Conservation (phyloP, 495 filamentous ascomycete genomes). For the Aspergillus cavernicola region DNA sequence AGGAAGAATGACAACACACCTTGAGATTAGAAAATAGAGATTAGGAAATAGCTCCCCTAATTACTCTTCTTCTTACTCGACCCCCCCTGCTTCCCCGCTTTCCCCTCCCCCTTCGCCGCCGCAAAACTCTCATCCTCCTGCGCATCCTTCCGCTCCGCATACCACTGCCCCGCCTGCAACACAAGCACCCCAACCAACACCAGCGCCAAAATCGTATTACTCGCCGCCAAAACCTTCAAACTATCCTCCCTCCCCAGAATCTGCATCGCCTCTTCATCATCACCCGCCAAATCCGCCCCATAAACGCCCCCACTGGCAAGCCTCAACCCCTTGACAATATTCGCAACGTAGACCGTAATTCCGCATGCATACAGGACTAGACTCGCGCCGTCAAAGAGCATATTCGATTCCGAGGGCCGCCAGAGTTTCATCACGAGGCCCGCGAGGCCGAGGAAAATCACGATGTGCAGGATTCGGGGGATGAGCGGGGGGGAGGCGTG, state of each 20-base stretch:
- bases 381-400: slow-evolving; percentile 92
- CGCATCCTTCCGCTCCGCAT: slow-evolving; percentile 87
- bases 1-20: no score
- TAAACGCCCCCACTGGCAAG: slow-evolving; percentile 60
- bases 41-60: no score
- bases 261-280: slow-evolving; percentile 17
- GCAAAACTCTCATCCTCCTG: slow-evolving; percentile 66
- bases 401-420: slow-evolving; percentile 84
- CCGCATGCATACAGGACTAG: slow-evolving; percentile 90
- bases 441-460: slow-evolving; percentile 79
- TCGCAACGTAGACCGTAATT: slow-evolving; percentile 85
- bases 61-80: slow-evolving; percentile 16
- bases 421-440: slow-evolving; percentile 94
- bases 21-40: no score
- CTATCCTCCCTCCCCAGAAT: slow-evolving; percentile 74
- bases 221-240: slow-evolving; percentile 86
- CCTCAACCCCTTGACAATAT: slow-evolving; percentile 89
- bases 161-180: slow-evolving; percentile 97
- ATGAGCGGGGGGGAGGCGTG: slow-evolving; percentile 87
- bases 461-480: slow-evolving; percentile 87
- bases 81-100: background rate
- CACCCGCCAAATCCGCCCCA: slow-evolving; percentile 41
- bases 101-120: slow-evolving; percentile 2
- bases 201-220: slow-evolving; percentile 90
- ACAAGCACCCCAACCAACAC: slow-evolving; percentile 88